These are phyloP conservation scores for Fusarium torreyae DNA, from an alignment of 2,329 filamentous ascomycete species.

Conservation along the genomic window DNA sequence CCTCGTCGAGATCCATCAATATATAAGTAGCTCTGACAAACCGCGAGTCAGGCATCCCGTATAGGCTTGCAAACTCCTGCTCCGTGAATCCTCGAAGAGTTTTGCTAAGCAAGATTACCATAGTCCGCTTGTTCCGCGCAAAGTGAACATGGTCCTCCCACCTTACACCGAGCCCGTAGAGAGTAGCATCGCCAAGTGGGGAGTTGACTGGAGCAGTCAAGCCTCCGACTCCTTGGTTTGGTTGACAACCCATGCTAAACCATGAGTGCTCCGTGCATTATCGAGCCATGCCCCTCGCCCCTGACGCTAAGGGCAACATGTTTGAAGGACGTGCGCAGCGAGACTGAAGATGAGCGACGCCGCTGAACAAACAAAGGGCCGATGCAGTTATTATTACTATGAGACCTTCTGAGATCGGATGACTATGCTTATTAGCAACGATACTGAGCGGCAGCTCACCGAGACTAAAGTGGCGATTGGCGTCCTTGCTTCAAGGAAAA, in stretches of 20 bases:
- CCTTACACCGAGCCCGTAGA: slow-evolving; percentile 6
- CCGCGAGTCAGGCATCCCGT: not conserved
- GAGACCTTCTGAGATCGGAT: not conserved
- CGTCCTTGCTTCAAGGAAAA: not conserved
- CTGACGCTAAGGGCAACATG: slow-evolving; percentile 38
- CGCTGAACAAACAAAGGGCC: slow-evolving; percentile 29
- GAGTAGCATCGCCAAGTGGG: slow-evolving; percentile 30
- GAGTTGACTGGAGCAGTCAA: slow-evolving; percentile 10
- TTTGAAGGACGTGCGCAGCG: slow-evolving; percentile 25
- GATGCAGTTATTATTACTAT: slow-evolving; percentile 12
- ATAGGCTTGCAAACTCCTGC: not conserved
- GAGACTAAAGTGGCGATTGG: not conserved
- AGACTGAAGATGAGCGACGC: slow-evolving; percentile 14
- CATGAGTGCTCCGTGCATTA: slow-evolving; percentile 25
- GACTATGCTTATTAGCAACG: not conserved
- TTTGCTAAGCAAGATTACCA: not conserved
- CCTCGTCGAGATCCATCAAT: slow-evolving; percentile 3
- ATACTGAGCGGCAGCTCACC: not conserved
- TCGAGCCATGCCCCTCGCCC: slow-evolving; percentile 40
- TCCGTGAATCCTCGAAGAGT: not conserved
- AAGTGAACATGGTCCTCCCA: slow-evolving; percentile 9
- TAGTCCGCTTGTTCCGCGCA: slow-evolving; percentile 7
- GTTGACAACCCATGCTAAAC: slow-evolving; percentile 18
- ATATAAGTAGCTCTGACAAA: not conserved
- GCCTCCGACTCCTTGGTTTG: slow-evolving; percentile 20